Base-by-base conservation (phyloP, 2,329 filamentous ascomycete genomes). In the Lachnellula suecica region DNA sequence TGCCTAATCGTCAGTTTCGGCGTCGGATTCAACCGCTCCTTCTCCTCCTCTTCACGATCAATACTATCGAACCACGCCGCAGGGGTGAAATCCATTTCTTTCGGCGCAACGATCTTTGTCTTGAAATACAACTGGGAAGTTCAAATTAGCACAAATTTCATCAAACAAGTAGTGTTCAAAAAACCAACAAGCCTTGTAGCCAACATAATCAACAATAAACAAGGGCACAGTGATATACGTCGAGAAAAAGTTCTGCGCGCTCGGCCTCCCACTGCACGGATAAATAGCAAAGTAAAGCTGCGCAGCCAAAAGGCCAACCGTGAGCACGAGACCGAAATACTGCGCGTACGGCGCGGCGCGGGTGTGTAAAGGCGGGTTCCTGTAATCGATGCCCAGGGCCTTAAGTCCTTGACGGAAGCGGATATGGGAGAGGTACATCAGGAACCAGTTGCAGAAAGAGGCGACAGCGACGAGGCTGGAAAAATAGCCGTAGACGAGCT, bases 361-460 rank as follows among this genome's bases (percentile, higher is more conserved):
- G n/a, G 73, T 64, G 57, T 62, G 66, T 58, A 75, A 78, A 2
- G 75, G 74, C 44, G 78, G 72, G 62, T 73, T 67, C 27, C 70
- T 68, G 24, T 76, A 63, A 44, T 63, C 63, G 59, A 79, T 79
- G 48, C 82, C 83, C 63, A 84, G 79, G 10, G 72, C 67, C 59
- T 76, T 74, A 81, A 82, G 84, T 25, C 75, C 81, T 44, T 76
- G 66, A 53, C 82, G 79, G 77, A 85, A 85, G 46, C 82, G 81
- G 65, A 85, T 84, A 63, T 84, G 81, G 1, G 80, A 74, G 2
- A 83, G 68, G 66, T 80, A 85, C 63, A 84, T 82, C 56, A 77
- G 85, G 38, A 79, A 82, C 87, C 87, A 91, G 24, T 86, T 85
- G 69, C 89, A 87, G 65, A 91, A 81, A 54, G 81, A 84, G 1